Evolutionary conservation across 2,329 filamentous ascomycete genomes (phyloP).

Genomic region (Penicillium sp.): DNA sequence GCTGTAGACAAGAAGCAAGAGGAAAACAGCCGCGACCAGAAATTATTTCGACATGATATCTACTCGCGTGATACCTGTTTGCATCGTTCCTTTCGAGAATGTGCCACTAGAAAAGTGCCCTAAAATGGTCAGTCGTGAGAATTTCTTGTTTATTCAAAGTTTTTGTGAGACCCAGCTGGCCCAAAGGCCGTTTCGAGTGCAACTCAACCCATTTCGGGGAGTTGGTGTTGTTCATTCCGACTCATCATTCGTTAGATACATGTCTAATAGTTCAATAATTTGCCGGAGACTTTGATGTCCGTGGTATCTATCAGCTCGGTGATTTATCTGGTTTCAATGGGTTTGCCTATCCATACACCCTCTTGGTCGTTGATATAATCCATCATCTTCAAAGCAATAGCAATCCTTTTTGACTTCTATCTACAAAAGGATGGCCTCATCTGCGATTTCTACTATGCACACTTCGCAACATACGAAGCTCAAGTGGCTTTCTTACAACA

Average conservation of each 20-base stretch:
- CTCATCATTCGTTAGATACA: not conserved
- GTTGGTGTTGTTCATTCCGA: not conserved
- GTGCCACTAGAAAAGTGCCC: too few species aligned
- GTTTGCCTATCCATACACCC: too few species aligned
- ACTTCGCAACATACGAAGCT: too few species aligned
- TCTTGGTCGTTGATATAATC: too few species aligned
- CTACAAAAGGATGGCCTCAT: too few species aligned
- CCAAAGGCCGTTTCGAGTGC: not conserved
- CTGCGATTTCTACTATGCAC: not conserved
- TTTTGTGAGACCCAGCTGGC: not conserved
- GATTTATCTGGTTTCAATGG: not conserved
- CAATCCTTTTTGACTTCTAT: not conserved
- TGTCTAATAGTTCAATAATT: not conserved
- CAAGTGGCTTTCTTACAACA: not conserved
- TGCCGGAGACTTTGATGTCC: not conserved
- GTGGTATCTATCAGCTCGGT: not conserved
- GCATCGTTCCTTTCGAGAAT: not conserved
- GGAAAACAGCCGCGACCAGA: not conserved
- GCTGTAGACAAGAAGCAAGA: not conserved
- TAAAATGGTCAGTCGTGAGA: not conserved
- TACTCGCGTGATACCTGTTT: too few species aligned
- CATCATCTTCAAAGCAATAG: not conserved
- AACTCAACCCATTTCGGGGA: not conserved
- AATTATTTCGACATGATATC: not conserved
- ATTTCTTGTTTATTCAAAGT: not conserved